phyloP scores from a whole-genome alignment of 805 yeast genomes.

The Spathaspora gorwiae region DNA sequence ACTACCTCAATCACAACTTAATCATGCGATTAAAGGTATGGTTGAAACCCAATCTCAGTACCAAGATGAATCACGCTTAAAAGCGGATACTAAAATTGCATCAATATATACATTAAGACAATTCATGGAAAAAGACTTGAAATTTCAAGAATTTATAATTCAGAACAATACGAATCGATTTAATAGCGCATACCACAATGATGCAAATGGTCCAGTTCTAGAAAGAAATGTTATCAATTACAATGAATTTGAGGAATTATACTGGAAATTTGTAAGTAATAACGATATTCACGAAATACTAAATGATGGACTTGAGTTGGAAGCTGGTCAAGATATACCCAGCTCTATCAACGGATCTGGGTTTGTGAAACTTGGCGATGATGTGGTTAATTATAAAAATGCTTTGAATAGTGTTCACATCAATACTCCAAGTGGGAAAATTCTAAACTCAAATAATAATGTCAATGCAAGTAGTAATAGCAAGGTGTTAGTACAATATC shows the following conservation, averaged over 20 bases:
- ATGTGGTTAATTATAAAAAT: constrained; percentile 21
- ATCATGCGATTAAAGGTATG: constrained; percentile 10
- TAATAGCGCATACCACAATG: constrained; percentile 1
- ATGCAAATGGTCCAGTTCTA: constrained; percentile 2
- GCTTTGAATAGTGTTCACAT: constrained; percentile 16
- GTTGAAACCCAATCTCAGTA: constrained; percentile 6
- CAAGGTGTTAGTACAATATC: background rate
- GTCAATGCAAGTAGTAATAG: background rate
- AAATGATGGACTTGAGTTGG: constrained; percentile 23
- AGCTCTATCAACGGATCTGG: constrained; percentile 35
- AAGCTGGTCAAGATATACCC: constrained; percentile 20
- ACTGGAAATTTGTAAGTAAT: constrained; percentile 36
- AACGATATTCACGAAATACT: constrained; percentile 7
- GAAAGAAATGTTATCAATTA: constrained; percentile 12
- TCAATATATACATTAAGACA: constrained; percentile 53
- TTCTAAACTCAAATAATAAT: background rate
- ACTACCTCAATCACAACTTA: constrained; percentile 15
- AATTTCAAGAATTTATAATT: constrained; percentile 32
- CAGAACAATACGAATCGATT: constrained; percentile 11
- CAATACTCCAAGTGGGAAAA: constrained; percentile 2
- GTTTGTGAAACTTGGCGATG: constrained; percentile 26
- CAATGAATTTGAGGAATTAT: constrained; percentile 36
- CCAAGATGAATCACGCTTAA: constrained; percentile 16
- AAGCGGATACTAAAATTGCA: constrained; percentile 27
- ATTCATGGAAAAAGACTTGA: constrained; percentile 52